Percentiles rank a stretch among this genome's conserved stretches.
Evolutionary conservation across 352 stramenopile genomes (phyloP).

Genomic region (Phytophthora europaea): DNA sequence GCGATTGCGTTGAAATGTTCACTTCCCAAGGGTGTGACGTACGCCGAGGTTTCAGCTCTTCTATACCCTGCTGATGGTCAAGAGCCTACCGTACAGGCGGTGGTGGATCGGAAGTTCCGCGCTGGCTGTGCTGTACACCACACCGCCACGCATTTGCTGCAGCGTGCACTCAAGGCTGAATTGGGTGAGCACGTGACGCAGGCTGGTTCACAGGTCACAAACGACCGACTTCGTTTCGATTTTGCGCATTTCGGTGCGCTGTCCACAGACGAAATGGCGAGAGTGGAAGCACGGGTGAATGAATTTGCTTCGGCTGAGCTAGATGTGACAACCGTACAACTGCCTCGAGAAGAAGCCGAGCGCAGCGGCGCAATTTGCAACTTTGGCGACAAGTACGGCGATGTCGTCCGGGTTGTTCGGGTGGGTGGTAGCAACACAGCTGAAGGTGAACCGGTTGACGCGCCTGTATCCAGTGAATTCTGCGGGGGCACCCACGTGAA

Average conservation of each 20-base stretch:
- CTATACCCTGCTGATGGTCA: constrained; percentile 13
- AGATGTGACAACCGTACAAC: constrained; percentile 49
- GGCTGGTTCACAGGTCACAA: constrained; percentile 70
- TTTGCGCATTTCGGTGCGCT: constrained; percentile 85
- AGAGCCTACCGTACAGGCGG: constrained; percentile 39
- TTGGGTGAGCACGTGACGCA: constrained; percentile 82
- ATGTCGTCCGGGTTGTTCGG: constrained; percentile 78
- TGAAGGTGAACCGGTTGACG: neutral
- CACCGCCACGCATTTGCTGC: constrained; percentile 84
- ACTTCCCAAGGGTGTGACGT: constrained; percentile 38
- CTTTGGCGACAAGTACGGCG: constrained; percentile 89
- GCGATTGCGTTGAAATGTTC: constrained; percentile 59
- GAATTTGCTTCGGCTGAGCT: constrained; percentile 53
- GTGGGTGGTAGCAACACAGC: constrained; percentile 42
- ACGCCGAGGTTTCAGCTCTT: constrained; percentile 39
- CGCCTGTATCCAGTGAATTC: constrained; percentile 65
- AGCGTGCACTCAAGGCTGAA: constrained; percentile 71
- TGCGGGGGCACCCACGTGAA: constrained; percentile 82
- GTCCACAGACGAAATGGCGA: constrained; percentile 65
- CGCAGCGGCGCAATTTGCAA: constrained; percentile 77
- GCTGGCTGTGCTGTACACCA: constrained; percentile 72
- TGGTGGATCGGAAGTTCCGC: constrained; percentile 64
- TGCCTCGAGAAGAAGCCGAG: constrained; percentile 63
- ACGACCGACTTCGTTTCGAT: constrained; percentile 80
- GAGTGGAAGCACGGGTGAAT: constrained; percentile 70